Evolutionary conservation across 1,284 basidiomycete species (phyloP), one percentile per base, ranked within the genome.

Genomic region (Apiotrichum laibachii): DNA sequence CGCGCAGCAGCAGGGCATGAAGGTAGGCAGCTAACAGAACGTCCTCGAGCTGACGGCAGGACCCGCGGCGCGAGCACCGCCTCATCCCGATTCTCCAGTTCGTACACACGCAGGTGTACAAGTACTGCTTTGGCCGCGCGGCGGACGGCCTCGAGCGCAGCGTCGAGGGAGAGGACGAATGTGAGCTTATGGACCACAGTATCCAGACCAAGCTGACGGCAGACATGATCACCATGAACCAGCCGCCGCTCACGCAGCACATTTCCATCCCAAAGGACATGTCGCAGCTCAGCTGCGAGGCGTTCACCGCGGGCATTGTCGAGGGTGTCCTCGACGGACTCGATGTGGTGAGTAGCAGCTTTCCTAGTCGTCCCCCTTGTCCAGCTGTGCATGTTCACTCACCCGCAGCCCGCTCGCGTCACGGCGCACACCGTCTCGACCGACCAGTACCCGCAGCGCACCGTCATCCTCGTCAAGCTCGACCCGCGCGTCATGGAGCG

Each of bases 181-280:
- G 92, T 90, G 67, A 61, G 88, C n/a, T 3, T 26, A 19, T 1
- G n/a, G 7, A 13, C 21, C 43, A 43, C 19, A 8, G 31, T 39
- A 34, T 16, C 15, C 18, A n/a, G 22, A 12, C 2, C 7, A 35
- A 2, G 16, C 56, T 57, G 50, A 59, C 53, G 11, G 8, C 70
- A 95, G 93, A 98, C 79, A 98, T 99, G 96, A 92, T 99, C 65
- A 90, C 95, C 61, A 90, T 96, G 81, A 98, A 99, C 73, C 88
- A 92, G 72, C 94, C 96, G 13, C 85, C 89, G 21, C 84, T 98
- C 65, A 93, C 96, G 56, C 86, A 90, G 64, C 83, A 90, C 68
- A 92, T 99, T 62, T 92, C 92, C 19, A 88, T 98, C 26, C 96
- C 95, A 8, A 87, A 87, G 67, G 96, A 99, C 71, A 88, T 99